Conservation (phyloP, 2,329 filamentous ascomycete genomes). For the Chrysoporthe austroafricana region DNA sequence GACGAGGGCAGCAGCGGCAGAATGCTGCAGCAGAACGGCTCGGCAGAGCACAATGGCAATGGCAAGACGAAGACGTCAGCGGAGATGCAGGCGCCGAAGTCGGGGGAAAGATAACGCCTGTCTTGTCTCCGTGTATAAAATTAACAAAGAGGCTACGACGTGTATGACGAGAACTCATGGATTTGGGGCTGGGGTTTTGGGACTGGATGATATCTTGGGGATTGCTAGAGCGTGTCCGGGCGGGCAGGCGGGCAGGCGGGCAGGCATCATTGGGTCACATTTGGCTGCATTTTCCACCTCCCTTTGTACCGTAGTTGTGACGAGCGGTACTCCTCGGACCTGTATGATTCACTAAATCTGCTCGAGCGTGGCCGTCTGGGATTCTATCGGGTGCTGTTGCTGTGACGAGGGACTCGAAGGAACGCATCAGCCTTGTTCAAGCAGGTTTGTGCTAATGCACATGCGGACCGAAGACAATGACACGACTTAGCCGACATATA, state of each 20-base stretch:
- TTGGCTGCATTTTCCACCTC: constrained; percentile 1
- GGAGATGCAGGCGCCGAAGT: constrained; percentile 55
- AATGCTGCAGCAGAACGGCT: constrained; percentile 42
- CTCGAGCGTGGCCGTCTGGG: neutral
- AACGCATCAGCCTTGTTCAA: neutral
- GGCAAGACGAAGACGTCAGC: constrained; percentile 45
- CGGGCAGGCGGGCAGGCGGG: neutral
- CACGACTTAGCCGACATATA: neutral
- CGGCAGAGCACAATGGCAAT: constrained; percentile 41
- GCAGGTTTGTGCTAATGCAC: neutral
- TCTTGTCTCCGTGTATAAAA: constrained; percentile 20
- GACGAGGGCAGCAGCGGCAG: constrained; percentile 55
- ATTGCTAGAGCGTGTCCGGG: constrained; percentile 6
- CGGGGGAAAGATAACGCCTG: constrained; percentile 38
- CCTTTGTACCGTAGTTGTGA: constrained; percentile 10
- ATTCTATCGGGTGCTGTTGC: neutral
- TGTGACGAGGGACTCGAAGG: constrained; percentile 3
- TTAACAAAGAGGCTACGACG: constrained; percentile 17
- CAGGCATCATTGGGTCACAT: neutral
- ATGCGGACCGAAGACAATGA: neutral
- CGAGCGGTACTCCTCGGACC: constrained; percentile 20
- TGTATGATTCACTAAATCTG: constrained; percentile 19
- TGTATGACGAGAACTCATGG: constrained; percentile 22
- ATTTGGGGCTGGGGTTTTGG: constrained; percentile 10
- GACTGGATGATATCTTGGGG: constrained; percentile 11